Evolutionary conservation across 2,329 filamentous ascomycete species (phyloP), one percentile per base, ranked within the genome.

Genomic region (Sporothrix luriei): DNA sequence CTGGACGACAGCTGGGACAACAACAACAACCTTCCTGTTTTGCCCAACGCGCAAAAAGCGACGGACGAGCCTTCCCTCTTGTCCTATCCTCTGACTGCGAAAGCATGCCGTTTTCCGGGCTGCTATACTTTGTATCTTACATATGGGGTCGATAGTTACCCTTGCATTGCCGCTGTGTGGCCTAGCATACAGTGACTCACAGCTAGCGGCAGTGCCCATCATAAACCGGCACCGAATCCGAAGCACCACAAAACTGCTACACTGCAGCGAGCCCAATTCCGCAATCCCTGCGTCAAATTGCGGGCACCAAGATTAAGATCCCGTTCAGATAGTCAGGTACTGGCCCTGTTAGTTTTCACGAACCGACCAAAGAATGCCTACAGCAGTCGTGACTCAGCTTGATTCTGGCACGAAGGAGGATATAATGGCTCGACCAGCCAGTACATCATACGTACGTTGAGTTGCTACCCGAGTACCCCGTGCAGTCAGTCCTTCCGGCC

Each of bases 11-110:
- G n/a, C n/a, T n/a, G n/a, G n/a, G n/a, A n/a, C n/a, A n/a, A 59
- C n/a, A 57, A n/a, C 0, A 29, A 40, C 38, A 62, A 19, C 57
- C 57, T 62, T 62, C 55, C 57, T 46, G 38, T 46, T 38, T 62
- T 19, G 57, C 46, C 57, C 40, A 62, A 62, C 21, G 57, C 57
- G 24, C 2, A 19, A 24, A 43, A 10, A 3, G 3, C 40, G 14
- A 43, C 21, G 3, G n/a, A 13, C 13, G 13, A 26, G 33, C 24
- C 21, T 26, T 16, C 38, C 14, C 16, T 61, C 38, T 61, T 21
- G 3, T 4, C 13, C 14, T 19, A 7, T 24, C 52, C 4, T 33
- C 29, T 57, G n/a, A 10, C 14, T 57, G 54, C 54, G n/a, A n/a
- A 2, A 10, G 11, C 3, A 14, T 40, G 9, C 7, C 33, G n/a